Base-by-base conservation (phyloP, 495 filamentous ascomycete species). In the Trichoderma gamsii region DNA sequence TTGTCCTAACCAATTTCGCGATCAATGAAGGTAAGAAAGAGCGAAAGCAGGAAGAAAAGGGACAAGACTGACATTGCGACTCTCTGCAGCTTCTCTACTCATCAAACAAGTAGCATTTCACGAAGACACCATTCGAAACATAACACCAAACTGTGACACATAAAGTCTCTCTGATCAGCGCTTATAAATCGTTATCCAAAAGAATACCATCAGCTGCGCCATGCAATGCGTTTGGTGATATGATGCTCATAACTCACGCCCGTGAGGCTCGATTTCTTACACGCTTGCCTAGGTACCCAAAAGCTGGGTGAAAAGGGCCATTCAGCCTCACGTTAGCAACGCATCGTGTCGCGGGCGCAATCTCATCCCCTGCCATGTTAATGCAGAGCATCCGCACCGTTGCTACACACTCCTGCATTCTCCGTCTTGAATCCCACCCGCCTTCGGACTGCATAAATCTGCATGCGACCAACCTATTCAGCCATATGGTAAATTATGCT, bases 371-470 rank as follows among this genome's bases (percentile, higher is more conserved):
- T 61, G 56, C 56, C 56, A 18, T 32, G 56, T 61, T 8, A 25
- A 61, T 32, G 56, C 56, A 61, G 56, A 61, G 56, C 56, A 61
- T 61, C 56, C 56, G 56, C 56, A n/a, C 56, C 25, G 16, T 32
- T 61, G 56, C 56, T 29, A 61, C 56, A 61, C 56, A 61, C 56
- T 61, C 23, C 6, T 32, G 56, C 25, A 61, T 32, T 61, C 11
- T 11, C 4, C 27, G 23, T 13, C 4, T 21, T 61, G 56, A 15
- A 61, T 61, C 27, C 25, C 32, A 61, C 56, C 56, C 56, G 56
- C 56, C 25, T 61, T 29, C 13, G 18, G 21, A 52, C 18, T 52
- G 49, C 56, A 61, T 12, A 61, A 29, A 25, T 21, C 27, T 61
- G 56, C 56, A 61, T 61, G 56, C 27, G 56, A 18, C 23, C 56